Conservation (phyloP, 352 stramenopile genomes). For the Blastocystis hominis region DNA sequence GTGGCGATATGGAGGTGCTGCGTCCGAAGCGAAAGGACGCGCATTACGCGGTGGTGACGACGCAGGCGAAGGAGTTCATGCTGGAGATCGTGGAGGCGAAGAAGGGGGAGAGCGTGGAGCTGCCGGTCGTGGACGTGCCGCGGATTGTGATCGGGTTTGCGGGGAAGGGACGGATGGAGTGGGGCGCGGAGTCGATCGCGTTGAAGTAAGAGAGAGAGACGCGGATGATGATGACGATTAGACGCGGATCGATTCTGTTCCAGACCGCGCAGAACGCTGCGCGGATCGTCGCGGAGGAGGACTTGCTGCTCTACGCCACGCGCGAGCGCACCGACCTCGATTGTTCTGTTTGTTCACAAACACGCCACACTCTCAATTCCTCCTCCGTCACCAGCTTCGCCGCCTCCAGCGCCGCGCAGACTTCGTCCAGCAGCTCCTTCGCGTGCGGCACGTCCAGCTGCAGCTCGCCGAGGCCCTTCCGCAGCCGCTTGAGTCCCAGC, state of each 20-base stretch:
- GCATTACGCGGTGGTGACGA: slow-evolving; percentile 14
- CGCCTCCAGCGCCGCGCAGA: not conserved
- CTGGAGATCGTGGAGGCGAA: slow-evolving; percentile 21
- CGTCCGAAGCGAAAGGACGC: not conserved
- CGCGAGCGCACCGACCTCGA: not conserved
- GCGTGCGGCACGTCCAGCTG: slow-evolving; percentile 40
- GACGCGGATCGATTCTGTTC: slow-evolving; percentile 45
- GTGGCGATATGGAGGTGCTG: not conserved
- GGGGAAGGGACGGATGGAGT: not conserved
- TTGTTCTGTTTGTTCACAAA: slow-evolving; percentile 18
- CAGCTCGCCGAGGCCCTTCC: not conserved
- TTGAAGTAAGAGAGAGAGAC: not conserved
- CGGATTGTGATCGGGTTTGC: slow-evolving; percentile 21
- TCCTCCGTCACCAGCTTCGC: not conserved
- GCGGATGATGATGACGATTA: not conserved
- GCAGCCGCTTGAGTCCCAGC: not conserved
- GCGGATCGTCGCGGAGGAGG: not conserved
- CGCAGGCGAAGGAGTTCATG: slow-evolving; percentile 35
- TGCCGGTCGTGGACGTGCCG: not conserved
- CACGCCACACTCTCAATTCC: not conserved
- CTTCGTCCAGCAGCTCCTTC: not conserved
- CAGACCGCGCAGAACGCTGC: not conserved
- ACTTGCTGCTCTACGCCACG: slow-evolving; percentile 31
- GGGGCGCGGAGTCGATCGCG: not conserved
- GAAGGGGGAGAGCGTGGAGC: not conserved